Base-by-base conservation (phyloP, 176 grass and related monocot genomes). In the Musa acuminata region DNA sequence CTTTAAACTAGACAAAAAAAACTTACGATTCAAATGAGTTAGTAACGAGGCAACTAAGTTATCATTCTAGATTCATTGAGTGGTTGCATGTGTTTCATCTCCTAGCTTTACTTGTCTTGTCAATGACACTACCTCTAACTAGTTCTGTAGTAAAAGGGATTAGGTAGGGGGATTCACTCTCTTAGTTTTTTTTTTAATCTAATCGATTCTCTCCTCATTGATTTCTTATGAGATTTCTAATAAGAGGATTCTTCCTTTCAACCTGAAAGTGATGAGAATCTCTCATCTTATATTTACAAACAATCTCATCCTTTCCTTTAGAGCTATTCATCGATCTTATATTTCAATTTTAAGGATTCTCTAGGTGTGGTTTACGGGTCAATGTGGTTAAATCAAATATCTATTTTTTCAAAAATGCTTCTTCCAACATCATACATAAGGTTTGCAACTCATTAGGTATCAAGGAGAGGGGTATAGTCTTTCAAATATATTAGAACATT, bases 391-490 rank as follows among this genome's bases (percentile, higher is more conserved):
- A 35, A 4, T 35, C 3, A 35, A 35, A 35, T 35, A 35, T 35
- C 3, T 35, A 35, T 35, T 35, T 35, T 35, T 35, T 5, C 3
- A 35, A 35, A 29, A 35, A 5, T 35, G 3, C 0, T 3, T 0
- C 29, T 35, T 4, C 0, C 0, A 35, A 35, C 29, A 35, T 35
- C 3, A 35, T 5, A 35, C 3, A 27, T 27, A 1, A 27, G 26
- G 26, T 27, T 35, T 35, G 4, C 0, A 4, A 35, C 29, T 35
- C 29, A 35, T 4, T 35, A 35, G 3, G 29, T 35, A 5, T 35
- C 3, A 35, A 35, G 3, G 3, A 35, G 3, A 0, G 3, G 0
- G 4, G 3, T 35, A 35, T 35, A 35, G 0, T 0, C 3, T 3
- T 35, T 5, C 29, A 35, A 35, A 35, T 35, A 35, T 35, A 3